A percentile compares a stretch with the other conserved stretches of the same genome.
Conservation (phyloP, 306 rosid genomes). For the Medicago lupulina region DNA sequence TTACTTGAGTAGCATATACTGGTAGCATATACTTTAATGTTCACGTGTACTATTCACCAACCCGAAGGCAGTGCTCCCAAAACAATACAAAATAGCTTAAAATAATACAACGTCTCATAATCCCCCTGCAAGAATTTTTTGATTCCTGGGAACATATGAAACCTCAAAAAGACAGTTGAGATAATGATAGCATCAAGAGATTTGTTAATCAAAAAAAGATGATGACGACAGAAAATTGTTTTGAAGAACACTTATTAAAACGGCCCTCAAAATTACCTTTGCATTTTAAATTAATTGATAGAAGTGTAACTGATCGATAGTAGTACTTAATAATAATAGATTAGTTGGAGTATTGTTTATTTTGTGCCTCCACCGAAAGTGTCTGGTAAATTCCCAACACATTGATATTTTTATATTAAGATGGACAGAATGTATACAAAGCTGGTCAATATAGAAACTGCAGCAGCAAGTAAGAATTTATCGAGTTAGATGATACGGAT, state of each 20-base stretch:
- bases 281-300: slow-evolving; percentile 12
- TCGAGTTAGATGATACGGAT: not conserved
- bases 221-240: slow-evolving; percentile 31
- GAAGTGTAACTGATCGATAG: slow-evolving; percentile 7
- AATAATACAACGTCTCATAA: slow-evolving; percentile 41
- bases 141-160: slow-evolving; percentile 50
- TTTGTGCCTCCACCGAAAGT: slow-evolving; percentile 35
- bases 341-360: not conserved
- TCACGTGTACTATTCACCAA: slow-evolving; percentile 50
- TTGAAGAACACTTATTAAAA: not conserved
- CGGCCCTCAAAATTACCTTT: not conserved
- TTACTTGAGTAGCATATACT: slow-evolving; percentile 24
- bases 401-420: slow-evolving; percentile 25
- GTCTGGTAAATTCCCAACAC: slow-evolving; percentile 47
- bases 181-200: slow-evolving; percentile 37
- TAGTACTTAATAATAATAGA: not conserved
- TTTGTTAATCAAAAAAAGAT: slow-evolving; percentile 14
- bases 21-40: slow-evolving; percentile 22
- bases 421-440: not conserved
- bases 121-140: slow-evolving; percentile 56
- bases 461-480: not conserved
- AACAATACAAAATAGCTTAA: slow-evolving; percentile 34
- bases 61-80: slow-evolving; percentile 35
- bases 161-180: slow-evolving; percentile 37
- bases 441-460: slow-evolving; percentile 7